Evolutionary conservation across 306 rosid genomes (phyloP).

Genomic region (Datisca glomerata): DNA sequence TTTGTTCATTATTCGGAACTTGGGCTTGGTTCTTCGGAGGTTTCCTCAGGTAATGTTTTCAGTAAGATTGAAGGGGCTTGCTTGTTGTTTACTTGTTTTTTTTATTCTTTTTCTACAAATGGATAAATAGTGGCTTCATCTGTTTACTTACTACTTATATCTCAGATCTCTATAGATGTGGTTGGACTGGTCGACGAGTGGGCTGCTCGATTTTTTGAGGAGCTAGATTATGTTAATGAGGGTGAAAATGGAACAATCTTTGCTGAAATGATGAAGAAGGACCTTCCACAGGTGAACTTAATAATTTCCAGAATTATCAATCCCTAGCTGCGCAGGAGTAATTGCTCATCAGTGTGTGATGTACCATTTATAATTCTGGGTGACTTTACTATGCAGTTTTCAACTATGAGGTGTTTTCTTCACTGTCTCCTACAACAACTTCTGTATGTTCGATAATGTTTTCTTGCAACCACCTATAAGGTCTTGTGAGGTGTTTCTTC

Average conservation of each 20-base stretch:
- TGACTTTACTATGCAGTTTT: background rate
- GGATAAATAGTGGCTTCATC: slow-evolving; percentile 11
- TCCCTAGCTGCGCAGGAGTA: too few relatives aligned
- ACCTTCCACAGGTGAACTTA: slow-evolving; percentile 80
- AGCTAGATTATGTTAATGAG: slow-evolving; percentile 87
- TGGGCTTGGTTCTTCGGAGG: slow-evolving; percentile 77
- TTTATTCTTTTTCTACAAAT: slow-evolving; percentile 2
- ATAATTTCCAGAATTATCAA: too few relatives aligned
- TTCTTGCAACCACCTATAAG: too few relatives aligned
- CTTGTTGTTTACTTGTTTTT: slow-evolving; percentile 2
- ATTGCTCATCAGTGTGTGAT: too few relatives aligned
- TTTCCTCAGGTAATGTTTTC: slow-evolving; percentile 75
- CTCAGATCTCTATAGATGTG: slow-evolving; percentile 86
- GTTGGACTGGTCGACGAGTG: slow-evolving; percentile 98
- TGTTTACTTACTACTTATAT: slow-evolving; percentile 11
- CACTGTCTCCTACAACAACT: too few relatives aligned
- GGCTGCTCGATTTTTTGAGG: slow-evolving; percentile 98
- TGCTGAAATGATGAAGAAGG: slow-evolving; percentile 96
- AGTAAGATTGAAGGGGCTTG: background rate
- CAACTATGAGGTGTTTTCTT: too few relatives aligned
- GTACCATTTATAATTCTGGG: too few relatives aligned
- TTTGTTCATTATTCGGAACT: slow-evolving; percentile 69
- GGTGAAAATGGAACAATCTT: slow-evolving; percentile 85
- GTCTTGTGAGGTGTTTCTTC: too few relatives aligned
- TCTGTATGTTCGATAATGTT: too few relatives aligned